Evolutionary conservation across 257 asterid species (phyloP).

Genomic region (Craterostigma plantagineum): DNA sequence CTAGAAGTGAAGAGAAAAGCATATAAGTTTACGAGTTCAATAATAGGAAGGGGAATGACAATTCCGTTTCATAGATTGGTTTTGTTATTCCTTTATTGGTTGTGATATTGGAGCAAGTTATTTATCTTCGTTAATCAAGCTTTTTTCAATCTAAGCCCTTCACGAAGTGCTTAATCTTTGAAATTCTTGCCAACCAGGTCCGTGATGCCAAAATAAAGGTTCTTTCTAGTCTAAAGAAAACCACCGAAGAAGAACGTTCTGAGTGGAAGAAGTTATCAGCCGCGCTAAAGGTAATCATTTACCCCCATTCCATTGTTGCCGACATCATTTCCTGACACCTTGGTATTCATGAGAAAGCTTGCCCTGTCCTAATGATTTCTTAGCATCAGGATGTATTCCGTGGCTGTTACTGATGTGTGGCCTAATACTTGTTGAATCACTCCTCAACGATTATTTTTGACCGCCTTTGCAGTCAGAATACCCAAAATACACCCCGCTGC

Average conservation of each 20-base stretch:
- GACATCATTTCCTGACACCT: conserved; percentile 1
- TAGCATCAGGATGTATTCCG: too few relatives aligned
- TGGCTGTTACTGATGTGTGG: too few relatives aligned
- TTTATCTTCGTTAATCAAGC: conserved; percentile 3
- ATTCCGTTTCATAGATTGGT: neutral
- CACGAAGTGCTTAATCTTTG: conserved; percentile 5
- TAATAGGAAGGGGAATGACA: too few relatives aligned
- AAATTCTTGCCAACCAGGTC: conserved; percentile 42
- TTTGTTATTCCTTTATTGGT: conserved; percentile 6
- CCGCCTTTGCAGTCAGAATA: conserved; percentile 72
- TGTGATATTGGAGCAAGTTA: conserved; percentile 6
- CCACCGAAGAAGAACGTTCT: conserved; percentile 52
- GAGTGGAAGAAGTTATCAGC: conserved; percentile 67
- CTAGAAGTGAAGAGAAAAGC: neutral
- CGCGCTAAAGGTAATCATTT: conserved; percentile 50
- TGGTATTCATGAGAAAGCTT: too few relatives aligned
- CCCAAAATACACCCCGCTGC: conserved; percentile 80
- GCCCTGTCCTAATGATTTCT: too few relatives aligned
- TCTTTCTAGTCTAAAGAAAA: conserved; percentile 53
- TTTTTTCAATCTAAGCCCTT: too few relatives aligned
- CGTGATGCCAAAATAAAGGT: conserved; percentile 82
- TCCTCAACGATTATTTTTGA: conserved; percentile 2
- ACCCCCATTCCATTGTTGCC: neutral
- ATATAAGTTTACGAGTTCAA: neutral
- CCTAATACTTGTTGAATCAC: neutral